phyloP scores from a whole-genome alignment of 1,284 basidiomycete genomes.

The Stygiomarasmius scandens region DNA sequence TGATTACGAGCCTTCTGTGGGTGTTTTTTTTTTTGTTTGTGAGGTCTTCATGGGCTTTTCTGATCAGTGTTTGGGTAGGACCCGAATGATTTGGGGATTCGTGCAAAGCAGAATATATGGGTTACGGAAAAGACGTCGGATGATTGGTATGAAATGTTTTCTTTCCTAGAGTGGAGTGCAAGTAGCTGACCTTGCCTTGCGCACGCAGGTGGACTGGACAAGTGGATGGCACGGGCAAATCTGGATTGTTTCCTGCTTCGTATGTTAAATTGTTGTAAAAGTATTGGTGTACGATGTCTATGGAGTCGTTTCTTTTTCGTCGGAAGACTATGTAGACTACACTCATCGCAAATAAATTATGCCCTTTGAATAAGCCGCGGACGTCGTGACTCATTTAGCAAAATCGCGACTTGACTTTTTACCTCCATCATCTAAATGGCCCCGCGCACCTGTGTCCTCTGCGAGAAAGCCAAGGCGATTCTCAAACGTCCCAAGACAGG shows the following conservation, averaged over 20 bases:
- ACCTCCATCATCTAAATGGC: constrained; percentile 49
- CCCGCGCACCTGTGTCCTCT: constrained; percentile 73
- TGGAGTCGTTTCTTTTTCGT: background rate
- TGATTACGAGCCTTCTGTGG: constrained; percentile 68
- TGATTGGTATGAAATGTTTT: constrained; percentile 59
- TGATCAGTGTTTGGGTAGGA: constrained; percentile 45
- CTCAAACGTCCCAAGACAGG: constrained; percentile 96
- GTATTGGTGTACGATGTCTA: background rate
- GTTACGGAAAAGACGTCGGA: constrained; percentile 68
- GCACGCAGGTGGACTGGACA: constrained; percentile 84
- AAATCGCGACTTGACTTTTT: too few species aligned
- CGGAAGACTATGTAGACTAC: too few species aligned
- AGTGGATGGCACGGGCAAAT: constrained; percentile 49
- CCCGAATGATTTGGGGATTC: constrained; percentile 61
- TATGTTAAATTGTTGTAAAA: constrained; percentile 67
- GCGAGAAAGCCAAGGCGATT: constrained; percentile 79
- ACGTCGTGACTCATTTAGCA: too few species aligned
- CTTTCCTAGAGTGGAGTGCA: background rate
- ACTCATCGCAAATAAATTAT: too few species aligned
- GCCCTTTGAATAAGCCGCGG: too few species aligned
- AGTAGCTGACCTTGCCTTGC: constrained; percentile 12
- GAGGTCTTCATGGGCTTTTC: too few species aligned
- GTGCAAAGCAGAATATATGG: constrained; percentile 55
- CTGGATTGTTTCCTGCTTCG: constrained; percentile 72
- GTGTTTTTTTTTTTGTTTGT: too few species aligned